phyloP scores from a whole-genome alignment of 768 basidiomycete species.

The Russula emetica region DNA sequence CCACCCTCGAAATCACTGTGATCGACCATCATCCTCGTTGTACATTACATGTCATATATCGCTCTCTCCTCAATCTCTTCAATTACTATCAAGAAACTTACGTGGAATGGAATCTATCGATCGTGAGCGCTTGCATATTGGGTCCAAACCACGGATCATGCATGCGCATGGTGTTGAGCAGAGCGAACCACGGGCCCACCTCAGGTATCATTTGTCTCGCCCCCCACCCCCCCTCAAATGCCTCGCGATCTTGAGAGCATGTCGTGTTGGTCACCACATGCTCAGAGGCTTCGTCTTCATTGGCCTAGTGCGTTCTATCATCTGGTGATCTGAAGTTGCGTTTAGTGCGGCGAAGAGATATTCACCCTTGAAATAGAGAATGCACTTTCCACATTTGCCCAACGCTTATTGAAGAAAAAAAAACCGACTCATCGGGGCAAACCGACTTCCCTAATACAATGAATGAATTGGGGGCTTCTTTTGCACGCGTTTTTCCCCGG shows the following conservation, averaged over 20 bases:
- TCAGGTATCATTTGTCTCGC: not conserved
- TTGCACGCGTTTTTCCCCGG: not conserved
- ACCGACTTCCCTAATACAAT: constrained; percentile 9
- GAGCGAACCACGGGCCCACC: not conserved
- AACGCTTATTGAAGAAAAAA: constrained; percentile 11
- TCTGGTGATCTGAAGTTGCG: not conserved
- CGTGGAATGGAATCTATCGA: constrained; percentile 14
- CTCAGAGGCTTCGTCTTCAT: too few species aligned
- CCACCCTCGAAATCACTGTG: constrained; percentile 18
- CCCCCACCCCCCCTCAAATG: not conserved
- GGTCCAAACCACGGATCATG: constrained; percentile 5
- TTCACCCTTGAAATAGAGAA: constrained; percentile 3
- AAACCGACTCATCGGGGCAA: constrained; percentile 10
- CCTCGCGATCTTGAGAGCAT: not conserved
- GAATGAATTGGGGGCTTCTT: not conserved
- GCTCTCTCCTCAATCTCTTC: constrained; percentile 22
- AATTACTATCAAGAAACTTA: constrained; percentile 23
- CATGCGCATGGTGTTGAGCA: constrained; percentile 5
- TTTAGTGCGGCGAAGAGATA: constrained; percentile 18
- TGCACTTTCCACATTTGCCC: not conserved
- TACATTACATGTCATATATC: constrained; percentile 25
- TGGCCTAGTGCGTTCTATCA: not conserved
- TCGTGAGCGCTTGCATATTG: constrained; percentile 4
- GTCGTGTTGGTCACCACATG: not conserved
- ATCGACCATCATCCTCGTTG: constrained; percentile 24